Percentiles rank a stretch among this genome's conserved stretches.
These are phyloP conservation scores for Coemansia sp. DNA, from an alignment of 192 early-diverging fungal genomes.

Conservation along the genomic window DNA sequence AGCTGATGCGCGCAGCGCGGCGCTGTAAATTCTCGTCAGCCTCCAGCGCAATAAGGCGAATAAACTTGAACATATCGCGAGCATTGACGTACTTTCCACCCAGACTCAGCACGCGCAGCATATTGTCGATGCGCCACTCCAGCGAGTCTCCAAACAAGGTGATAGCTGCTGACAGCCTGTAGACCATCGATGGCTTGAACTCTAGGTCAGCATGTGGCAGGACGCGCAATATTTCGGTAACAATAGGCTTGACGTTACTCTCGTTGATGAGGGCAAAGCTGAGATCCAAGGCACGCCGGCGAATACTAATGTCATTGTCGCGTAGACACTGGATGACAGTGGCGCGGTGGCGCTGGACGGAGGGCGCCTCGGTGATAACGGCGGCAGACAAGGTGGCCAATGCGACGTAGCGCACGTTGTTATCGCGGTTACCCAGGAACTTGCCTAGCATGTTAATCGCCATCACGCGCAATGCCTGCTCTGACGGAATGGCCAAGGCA, in stretches of 20 bases:
- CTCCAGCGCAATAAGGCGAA: slow-evolving; percentile 82
- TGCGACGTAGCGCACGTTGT: slow-evolving; percentile 99
- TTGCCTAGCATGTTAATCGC: slow-evolving; percentile 98
- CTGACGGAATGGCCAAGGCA: slow-evolving; percentile 93
- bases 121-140: slow-evolving; percentile 97
- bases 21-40: slow-evolving; percentile 71
- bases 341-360: slow-evolving; percentile 95
- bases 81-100: slow-evolving; percentile 71
- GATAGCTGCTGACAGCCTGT: slow-evolving; percentile 90
- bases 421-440: slow-evolving; percentile 93
- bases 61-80: slow-evolving; percentile 82
- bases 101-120: slow-evolving; percentile 82
- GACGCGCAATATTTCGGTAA: slow-evolving; percentile 90
- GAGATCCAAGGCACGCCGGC: slow-evolving; percentile 93
- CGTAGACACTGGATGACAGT: slow-evolving; percentile 95
- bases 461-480: slow-evolving; percentile 86
- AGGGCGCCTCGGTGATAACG: slow-evolving; percentile 83
- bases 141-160: slow-evolving; percentile 91
- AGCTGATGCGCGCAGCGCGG: slow-evolving; percentile 89
- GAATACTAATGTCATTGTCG: slow-evolving; percentile 95
- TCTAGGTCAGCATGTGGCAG: slow-evolving; percentile 90
- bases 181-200: slow-evolving; percentile 87
- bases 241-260: slow-evolving; percentile 89
- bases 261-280: slow-evolving; percentile 95
- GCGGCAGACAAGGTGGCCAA: slow-evolving; percentile 94